Conservation (phyloP, 2,329 filamentous ascomycete species). For the Colletotrichum sp. region DNA sequence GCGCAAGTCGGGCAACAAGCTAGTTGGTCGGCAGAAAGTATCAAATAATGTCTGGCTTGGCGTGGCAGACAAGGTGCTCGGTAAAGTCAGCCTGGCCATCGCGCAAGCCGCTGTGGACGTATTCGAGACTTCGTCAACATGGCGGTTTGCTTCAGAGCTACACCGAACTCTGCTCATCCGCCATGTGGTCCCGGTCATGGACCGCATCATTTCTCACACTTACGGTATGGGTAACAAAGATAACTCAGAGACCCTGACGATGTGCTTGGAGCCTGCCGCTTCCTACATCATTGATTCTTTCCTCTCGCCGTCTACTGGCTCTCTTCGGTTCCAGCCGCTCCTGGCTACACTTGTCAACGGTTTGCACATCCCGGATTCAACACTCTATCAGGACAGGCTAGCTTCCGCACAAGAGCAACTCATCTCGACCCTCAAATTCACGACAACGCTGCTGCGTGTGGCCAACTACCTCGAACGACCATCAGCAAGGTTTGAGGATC, state of each 20-base stretch:
- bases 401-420: conserved; percentile 67
- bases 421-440: conserved; percentile 67
- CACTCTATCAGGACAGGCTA: conserved; percentile 62
- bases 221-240: conserved; percentile 75
- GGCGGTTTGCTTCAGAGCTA: conserved; percentile 76
- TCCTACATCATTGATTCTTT: conserved; percentile 80
- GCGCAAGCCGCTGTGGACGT: conserved; percentile 80
- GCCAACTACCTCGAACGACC: conserved; percentile 68
- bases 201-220: conserved; percentile 72
- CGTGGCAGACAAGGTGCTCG: conserved; percentile 79
- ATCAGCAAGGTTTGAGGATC: conserved; percentile 72
- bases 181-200: conserved; percentile 72
- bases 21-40: conserved; percentile 48
- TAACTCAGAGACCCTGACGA: conserved; percentile 52
- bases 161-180: conserved; percentile 74
- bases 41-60: conserved; percentile 67
- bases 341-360: conserved; percentile 71
- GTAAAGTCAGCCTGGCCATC: conserved; percentile 73
- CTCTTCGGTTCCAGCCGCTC: conserved; percentile 78
- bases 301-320: conserved; percentile 70
- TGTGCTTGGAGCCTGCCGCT: conserved; percentile 74
- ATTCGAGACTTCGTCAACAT: conserved; percentile 84
- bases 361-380: conserved; percentile 63
- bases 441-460: conserved; percentile 72
- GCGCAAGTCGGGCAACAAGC: conserved; percentile 62